Conservation (phyloP, 139 green algal species). For the Chlamydomonas sp. region DNA sequence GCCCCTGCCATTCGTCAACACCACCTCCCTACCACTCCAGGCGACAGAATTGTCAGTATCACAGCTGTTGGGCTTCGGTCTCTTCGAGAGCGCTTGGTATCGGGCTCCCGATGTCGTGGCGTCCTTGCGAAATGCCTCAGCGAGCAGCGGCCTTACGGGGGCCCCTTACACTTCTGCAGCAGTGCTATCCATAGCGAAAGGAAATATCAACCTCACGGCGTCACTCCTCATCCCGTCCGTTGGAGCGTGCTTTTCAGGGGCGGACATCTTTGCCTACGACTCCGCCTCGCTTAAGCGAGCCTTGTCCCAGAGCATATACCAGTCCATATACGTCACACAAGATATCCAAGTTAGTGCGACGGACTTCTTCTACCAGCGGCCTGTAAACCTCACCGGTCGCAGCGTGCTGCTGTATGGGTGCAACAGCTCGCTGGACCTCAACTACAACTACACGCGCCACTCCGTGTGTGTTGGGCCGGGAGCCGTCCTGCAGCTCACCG, state of each 20-base stretch:
- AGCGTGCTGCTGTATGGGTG: slow-evolving; percentile 23
- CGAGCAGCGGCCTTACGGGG: no score
- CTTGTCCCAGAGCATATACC: not conserved
- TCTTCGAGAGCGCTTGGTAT: no score
- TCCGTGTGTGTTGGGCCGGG: not conserved
- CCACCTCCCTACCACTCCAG: not conserved
- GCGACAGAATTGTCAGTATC: not conserved
- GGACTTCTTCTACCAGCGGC: slow-evolving; percentile 11
- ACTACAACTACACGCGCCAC: slow-evolving; percentile 23
- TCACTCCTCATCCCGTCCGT: not conserved
- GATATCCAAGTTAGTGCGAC: not conserved
- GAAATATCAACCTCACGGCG: no score
- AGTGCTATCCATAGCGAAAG: no score
- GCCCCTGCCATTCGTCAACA: slow-evolving; percentile 2
- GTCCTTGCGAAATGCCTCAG: not conserved
- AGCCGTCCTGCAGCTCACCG: not conserved
- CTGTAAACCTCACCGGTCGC: slow-evolving; percentile 8
- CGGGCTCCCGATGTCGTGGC: not conserved
- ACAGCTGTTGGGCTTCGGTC: no score
- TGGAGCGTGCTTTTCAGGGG: not conserved
- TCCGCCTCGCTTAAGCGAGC: not conserved
- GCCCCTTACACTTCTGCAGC: no score
- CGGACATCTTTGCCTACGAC: not conserved
- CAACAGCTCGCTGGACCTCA: not conserved
- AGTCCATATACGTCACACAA: slow-evolving; percentile 11